Conservation (phyloP, 306 rosid species). For the Delonix regia region DNA sequence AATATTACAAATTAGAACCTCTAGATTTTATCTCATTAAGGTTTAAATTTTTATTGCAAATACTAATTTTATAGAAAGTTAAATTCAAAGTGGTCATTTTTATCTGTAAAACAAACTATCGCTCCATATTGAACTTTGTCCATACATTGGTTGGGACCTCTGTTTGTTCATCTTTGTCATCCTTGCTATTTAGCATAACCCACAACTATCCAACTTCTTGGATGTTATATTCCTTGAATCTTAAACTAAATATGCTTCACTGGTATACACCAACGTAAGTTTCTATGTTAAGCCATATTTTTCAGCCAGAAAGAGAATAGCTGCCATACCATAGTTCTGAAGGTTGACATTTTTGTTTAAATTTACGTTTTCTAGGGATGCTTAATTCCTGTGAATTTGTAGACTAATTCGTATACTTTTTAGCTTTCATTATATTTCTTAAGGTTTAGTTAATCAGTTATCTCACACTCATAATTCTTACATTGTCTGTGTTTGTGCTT, state of each 20-base stretch:
- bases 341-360: conserved; percentile 1
- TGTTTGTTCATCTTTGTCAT: conserved; percentile 4
- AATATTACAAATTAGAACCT: not conserved
- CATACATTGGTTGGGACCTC: conserved; percentile 22
- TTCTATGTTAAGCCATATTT: conserved; percentile 25
- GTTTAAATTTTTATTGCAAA: not conserved
- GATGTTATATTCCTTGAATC: not conserved
- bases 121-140: not conserved
- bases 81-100: not conserved
- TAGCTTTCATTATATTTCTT: not conserved
- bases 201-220: conserved; percentile 3
- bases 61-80: not conserved
- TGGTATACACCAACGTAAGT: not conserved
- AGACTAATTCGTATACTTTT: conserved; percentile 6
- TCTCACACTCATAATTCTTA: conserved; percentile 4
- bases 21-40: conserved; percentile 14
- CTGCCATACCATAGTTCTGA: not conserved
- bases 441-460: not conserved
- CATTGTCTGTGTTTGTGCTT: conserved; percentile 16
- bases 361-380: not conserved
- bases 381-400: not conserved
- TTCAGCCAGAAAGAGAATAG: not conserved
- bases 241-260: not conserved
- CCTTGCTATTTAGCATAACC: conserved; percentile 1
- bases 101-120: too few species aligned